Evolutionary conservation across 345 rosid genomes (phyloP), one percentile per base, ranked within the genome.

Genomic region (Turritis glabra): DNA sequence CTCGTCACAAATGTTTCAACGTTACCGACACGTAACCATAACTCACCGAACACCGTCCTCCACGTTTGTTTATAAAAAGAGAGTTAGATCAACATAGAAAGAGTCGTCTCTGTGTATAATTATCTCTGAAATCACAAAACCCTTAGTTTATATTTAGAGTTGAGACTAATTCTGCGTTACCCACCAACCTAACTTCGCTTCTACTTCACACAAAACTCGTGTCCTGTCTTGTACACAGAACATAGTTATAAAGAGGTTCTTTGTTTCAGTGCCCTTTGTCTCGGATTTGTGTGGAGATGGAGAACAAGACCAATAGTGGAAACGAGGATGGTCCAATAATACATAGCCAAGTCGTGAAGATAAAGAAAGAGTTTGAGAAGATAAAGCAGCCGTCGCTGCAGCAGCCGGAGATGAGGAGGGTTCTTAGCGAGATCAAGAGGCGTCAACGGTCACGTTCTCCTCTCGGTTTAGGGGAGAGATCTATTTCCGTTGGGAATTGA

Each of bases 281-380:
- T 53, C 2, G 26, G 2, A 14, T 10, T 76, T 46, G 59, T 19
- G 25, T 58, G 35, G 5, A 58, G 23, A 77, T 77, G 80, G 80
- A 73, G 75, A 59, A 62, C 51, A 76, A 53, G 58, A 2, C 19
- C 9, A 7, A 5, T 8, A 22, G 21, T 19, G 79, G 74, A 63
- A 72, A 54, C 51, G 73, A 71, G 46, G 77, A 73, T 5, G 57
- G 76, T 71, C 90, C 86, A 3, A 56, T n/a, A 19, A 5, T 83
- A 58, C 90, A 89, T 37, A 87, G 84, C 80, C 95, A 89, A 67
- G 95, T 87, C 3, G 80, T 69, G 68, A 87, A 84, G 82, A 84
- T 89, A 67, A 89, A 80, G 82, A 76, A 35, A 67, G 95, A 89
- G 32, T 67, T 62, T 3, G 88, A 87, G 64, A 87, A 80, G 74